Evolutionary conservation across 441 rosid genomes (phyloP).

Genomic region (Jatropha podagrica): DNA sequence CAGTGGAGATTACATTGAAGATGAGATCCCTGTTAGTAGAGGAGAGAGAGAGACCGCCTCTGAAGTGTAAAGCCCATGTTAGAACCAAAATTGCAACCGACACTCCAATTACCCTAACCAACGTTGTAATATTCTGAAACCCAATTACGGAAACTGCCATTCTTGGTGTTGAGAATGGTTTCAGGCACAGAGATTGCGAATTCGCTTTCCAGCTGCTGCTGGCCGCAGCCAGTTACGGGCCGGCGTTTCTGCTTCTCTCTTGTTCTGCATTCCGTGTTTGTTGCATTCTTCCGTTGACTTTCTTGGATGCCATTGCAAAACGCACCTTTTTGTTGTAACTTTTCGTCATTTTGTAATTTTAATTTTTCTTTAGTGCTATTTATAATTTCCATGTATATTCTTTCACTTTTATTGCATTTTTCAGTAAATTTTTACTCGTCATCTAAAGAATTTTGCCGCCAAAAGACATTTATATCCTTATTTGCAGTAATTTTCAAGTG

Average conservation of each 20-base stretch:
- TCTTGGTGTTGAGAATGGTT: neutral
- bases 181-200: neutral
- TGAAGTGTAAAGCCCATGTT: constrained; percentile 22
- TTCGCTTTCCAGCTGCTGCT: neutral
- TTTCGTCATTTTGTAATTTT: no score
- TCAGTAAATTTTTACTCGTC: no score
- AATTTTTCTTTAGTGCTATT: no score
- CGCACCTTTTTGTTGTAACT: no score
- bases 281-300: neutral
- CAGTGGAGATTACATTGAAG: constrained; percentile 15
- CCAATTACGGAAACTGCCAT: constrained; percentile 9
- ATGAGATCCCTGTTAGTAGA: constrained; percentile 17
- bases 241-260: neutral
- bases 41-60: constrained; percentile 23
- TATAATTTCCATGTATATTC: no score
- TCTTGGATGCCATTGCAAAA: neutral
- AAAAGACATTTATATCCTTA: no score
- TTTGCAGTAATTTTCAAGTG: no score
- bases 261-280: neutral
- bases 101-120: constrained; percentile 9
- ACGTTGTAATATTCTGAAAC: neutral
- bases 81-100: constrained; percentile 10
- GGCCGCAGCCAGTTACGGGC: neutral
- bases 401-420: no score
- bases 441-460: no score